Base-by-base conservation (phyloP, 164 flowering plant species). In the Stephania cephalantha region DNA sequence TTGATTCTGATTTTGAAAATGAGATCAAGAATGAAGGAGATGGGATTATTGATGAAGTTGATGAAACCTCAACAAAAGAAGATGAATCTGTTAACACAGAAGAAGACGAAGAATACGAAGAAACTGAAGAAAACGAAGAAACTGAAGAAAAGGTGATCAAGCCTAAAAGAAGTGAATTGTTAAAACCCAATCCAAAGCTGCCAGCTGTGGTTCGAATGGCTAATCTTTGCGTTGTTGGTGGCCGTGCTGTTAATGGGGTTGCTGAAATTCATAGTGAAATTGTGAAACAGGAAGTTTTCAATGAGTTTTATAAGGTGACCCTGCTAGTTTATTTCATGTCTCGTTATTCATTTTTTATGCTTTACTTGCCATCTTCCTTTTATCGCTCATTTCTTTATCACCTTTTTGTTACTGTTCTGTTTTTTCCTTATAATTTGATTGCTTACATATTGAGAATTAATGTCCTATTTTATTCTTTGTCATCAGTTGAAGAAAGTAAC, bases 241-340 rank as follows among this genome's bases (percentile, higher is more conserved):
- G 97, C 68, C 99, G 90, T 86, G 90, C 99, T 29, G 97, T 95
- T 7, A 95, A 95, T 85, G 99, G 99, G 50, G 99, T 95, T 80
- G 99, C 99, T 72, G 97, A 85, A 83, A 95, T 95, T 80, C 99
- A 95, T 69, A 95, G 97, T 79, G 94, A 93, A 75, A 95, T 95
- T 69, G 97, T 95, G 18, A 91, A 93, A 79, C 83, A 89, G 30
- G 97, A 95, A 78, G 99, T 95, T 6, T 95, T 95, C 74, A 91
- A 91, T 80, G 87, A 88, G 25, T 95, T 90, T 76, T 91, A 81
- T 80, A 77, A 87, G 95, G 97, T 92, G 87, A 71, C 48, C 22
- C 15, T 63, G 2, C 17, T 42, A 42, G 17, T 25, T 5, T 15
- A 22, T 50, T 64, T 30, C 64, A 25, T 25, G 46, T 73, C 64